Evolutionary conservation across 2,329 filamentous ascomycete species (phyloP), one percentile per base, ranked within the genome.

Genomic region (Trichoderma aggressivum): DNA sequence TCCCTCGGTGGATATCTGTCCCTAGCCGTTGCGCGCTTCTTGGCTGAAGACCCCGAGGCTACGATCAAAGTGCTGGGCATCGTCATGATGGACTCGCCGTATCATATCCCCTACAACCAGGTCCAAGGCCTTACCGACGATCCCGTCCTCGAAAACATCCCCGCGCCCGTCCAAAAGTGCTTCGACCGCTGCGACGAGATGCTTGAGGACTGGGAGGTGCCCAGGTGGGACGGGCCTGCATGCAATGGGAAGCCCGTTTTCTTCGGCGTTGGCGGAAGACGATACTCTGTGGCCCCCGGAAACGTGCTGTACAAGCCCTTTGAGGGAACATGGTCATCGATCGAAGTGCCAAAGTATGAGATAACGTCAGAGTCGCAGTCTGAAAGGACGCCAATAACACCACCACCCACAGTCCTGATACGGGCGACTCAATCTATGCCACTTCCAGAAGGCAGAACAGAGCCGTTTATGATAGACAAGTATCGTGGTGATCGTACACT

Each of bases 101-200:
- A 75, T 69, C 77, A 79, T 62, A 69, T 76, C 24, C 74, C 78
- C 24, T 66, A 73, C 28, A 71, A 68, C 55, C 72, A 73, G 39
- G 26, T 76, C 16, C 65, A 71, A 18, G 55, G 59, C n/a, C 43
- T 71, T 2, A 71, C 69, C 21, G 65, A 75, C 21, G 73, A 75
- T 28, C 66, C 76, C 1, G 66, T 74, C 55, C 56, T 78, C 26
- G 66, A 47, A 32, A 71, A 72, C 26, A 47, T 79, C 11, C 78
- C 78, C 5, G 72, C 75, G 5, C 74, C 75, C 8, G 75, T 80
- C 64, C 74, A 74, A 39, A 77, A 76, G 61, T 74, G 75, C n/a
- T 77, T 79, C 24, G 75, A 77, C 30, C 77, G 79, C 67, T 79
- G 77, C 75, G 74, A 78, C 28, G 69, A 73, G 39, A 79, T 80